These are phyloP conservation scores for Nemania bipapillata DNA, from an alignment of 2,329 filamentous ascomycete species.

Conservation along the genomic window DNA sequence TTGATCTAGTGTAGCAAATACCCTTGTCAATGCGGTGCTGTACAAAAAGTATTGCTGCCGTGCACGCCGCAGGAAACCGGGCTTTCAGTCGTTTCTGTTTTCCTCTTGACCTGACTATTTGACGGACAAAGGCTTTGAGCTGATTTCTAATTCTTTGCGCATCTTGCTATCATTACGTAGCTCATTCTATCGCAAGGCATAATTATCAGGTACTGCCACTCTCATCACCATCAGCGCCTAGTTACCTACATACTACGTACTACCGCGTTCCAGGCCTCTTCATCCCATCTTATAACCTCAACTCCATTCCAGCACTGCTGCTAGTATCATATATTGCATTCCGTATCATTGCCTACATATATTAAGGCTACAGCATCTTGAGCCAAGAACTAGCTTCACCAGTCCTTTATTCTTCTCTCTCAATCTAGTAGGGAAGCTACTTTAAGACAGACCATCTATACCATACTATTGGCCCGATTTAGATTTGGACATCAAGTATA, in stretches of 20 bases:
- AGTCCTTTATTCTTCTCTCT: not conserved
- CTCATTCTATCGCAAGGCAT: not conserved
- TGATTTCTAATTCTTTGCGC: conserved; percentile 5
- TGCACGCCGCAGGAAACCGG: conserved; percentile 9
- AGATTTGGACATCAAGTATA: not conserved
- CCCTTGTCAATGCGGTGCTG: not conserved
- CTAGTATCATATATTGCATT: not conserved
- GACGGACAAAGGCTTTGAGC: conserved; percentile 3
- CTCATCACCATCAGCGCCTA: not conserved
- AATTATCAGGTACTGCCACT: not conserved
- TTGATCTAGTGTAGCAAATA: not conserved
- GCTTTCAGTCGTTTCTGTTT: not conserved
- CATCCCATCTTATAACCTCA: not conserved
- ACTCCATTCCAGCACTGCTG: conserved; percentile 1
- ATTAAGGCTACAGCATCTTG: conserved; percentile 8
- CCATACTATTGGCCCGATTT: not conserved
- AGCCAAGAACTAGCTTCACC: not conserved
- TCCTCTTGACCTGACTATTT: not conserved
- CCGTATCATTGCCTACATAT: not conserved
- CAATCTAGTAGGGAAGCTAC: not conserved
- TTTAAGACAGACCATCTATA: not conserved
- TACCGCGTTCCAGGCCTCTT: conserved; percentile 7
- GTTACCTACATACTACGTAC: not conserved
- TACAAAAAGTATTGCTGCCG: conserved; percentile 8
- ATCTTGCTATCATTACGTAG: not conserved